These are phyloP conservation scores for Ceriops decandra DNA, from an alignment of 345 rosid species.

Conservation along the genomic window DNA sequence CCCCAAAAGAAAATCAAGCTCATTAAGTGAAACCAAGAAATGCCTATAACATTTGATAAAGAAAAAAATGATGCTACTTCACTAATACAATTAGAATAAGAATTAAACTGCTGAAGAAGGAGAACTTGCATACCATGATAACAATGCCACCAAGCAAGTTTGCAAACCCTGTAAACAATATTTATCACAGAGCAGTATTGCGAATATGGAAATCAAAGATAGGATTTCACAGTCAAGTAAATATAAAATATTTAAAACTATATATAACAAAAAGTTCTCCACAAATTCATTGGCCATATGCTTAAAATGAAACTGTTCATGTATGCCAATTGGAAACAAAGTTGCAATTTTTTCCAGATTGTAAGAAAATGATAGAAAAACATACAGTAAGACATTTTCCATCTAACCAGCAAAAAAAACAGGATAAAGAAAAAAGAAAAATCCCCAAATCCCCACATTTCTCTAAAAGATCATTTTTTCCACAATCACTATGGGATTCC, in stretches of 20 bases:
- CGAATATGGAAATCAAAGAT: slow-evolving; percentile 2
- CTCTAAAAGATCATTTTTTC: too few relatives aligned
- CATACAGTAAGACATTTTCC: too few relatives aligned
- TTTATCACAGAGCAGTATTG: slow-evolving; percentile 15
- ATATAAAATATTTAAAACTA: not conserved
- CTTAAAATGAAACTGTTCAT: too few relatives aligned
- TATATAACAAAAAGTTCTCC: not conserved
- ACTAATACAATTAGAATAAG: not conserved
- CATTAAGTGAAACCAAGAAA: not conserved
- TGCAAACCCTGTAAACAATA: slow-evolving; percentile 75
- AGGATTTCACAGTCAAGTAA: not conserved
- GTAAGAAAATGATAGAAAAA: too few relatives aligned
- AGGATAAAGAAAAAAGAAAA: too few relatives aligned
- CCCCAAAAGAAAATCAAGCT: not conserved
- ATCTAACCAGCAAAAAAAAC: too few relatives aligned
- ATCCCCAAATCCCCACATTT: too few relatives aligned
- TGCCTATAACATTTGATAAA: not conserved
- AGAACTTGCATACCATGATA: slow-evolving; percentile 64
- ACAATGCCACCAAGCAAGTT: slow-evolving; percentile 83
- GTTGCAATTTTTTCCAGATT: too few relatives aligned
- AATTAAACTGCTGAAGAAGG: not conserved
- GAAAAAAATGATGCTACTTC: not conserved
- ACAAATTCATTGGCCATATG: too few relatives aligned
- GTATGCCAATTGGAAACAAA: too few relatives aligned
- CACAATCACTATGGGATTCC: too few relatives aligned